Evolutionary conservation across 2,329 filamentous ascomycete species (phyloP), one percentile per base, ranked within the genome.

Genomic region (Neoscytalidium dimidiatum): DNA sequence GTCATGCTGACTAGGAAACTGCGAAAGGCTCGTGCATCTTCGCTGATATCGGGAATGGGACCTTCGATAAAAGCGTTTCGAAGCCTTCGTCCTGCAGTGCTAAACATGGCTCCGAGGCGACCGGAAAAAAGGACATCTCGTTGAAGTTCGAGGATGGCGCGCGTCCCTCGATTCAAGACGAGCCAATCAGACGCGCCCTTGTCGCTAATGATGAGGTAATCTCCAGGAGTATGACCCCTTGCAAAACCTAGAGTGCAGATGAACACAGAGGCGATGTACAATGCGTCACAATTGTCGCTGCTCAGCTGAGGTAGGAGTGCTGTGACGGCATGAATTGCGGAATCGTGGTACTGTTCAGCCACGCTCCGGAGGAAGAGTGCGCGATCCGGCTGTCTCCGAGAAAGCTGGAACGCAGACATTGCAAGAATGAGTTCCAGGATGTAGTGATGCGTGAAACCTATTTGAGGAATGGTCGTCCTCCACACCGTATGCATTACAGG

Each of bases 361-460:
- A 62, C 4, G 17, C 13, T 41, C 4, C 38, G 14, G 29, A 49
- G 33, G n/a, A 21, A 60, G 14, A 7, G 8, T 46, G 31, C 31
- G 11, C 62, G 62, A 21, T 48, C 52, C 1, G 44, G 53, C 7
- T 65, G 31, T 3, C n/a, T n/a, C 19, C 44, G 53, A 13, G 53
- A 26, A 17, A 82, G 68, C 62, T 83, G 81, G 19, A 82, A 70
- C 4, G 81, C 79, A 6, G 80, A 74, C 11, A 82, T 69, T 6
- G 80, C 79, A 4, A 82, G 52, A 79, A 83, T 3, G 78, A 73
- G 68, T 78, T 76, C 8, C 77, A 73, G 57, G 80, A 78, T 1
- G 77, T 78, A 43, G 76, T 68, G 29, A 73, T 69, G 35, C 71
- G 69, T 19, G 79, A 64, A 64, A 9, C 62, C 62, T 11, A 64